Conservation (phyloP, 805 yeast species). For the Kregervanrija delftensis region DNA sequence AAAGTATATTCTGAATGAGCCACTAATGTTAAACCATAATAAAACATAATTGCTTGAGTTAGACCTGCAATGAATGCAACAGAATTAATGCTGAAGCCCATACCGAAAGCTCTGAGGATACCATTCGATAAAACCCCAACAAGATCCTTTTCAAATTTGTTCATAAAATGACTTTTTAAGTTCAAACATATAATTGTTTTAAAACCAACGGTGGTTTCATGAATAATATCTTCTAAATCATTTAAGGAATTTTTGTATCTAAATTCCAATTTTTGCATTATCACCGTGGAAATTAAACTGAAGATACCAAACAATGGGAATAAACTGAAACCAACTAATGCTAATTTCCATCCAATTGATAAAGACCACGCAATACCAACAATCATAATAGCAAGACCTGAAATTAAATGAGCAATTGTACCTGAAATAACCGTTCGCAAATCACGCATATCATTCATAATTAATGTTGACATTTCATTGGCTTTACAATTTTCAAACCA, state of each 20-base stretch:
- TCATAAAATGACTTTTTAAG: constrained; percentile 41
- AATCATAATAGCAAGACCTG: constrained; percentile 45
- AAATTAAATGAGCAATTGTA: constrained; percentile 47
- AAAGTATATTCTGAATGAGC: constrained; percentile 48
- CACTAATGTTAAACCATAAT: constrained; percentile 73
- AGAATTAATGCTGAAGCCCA: constrained; percentile 64
- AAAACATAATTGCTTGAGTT: constrained; percentile 69
- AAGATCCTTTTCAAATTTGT: constrained; percentile 29
- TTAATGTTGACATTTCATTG: constrained; percentile 53
- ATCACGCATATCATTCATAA: constrained; percentile 81
- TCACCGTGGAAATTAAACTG: constrained; percentile 20
- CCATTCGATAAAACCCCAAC: constrained; percentile 34
- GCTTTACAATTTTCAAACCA: constrained; percentile 46
- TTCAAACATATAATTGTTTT: constrained; percentile 58
- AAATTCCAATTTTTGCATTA: constrained; percentile 45
- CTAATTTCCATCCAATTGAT: constrained; percentile 75
- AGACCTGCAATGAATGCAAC: constrained; percentile 46
- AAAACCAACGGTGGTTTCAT: constrained; percentile 52
- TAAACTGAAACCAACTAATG: constrained; percentile 74
- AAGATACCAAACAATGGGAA: constrained; percentile 57
- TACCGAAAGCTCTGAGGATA: constrained; percentile 42
- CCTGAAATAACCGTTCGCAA: constrained; percentile 58
- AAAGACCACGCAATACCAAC: constrained; percentile 76
- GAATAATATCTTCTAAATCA: constrained; percentile 40
- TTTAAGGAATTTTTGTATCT: constrained; percentile 52